Base-by-base conservation (phyloP, 2,329 filamentous ascomycete species). In the Colletotrichum lentis region DNA sequence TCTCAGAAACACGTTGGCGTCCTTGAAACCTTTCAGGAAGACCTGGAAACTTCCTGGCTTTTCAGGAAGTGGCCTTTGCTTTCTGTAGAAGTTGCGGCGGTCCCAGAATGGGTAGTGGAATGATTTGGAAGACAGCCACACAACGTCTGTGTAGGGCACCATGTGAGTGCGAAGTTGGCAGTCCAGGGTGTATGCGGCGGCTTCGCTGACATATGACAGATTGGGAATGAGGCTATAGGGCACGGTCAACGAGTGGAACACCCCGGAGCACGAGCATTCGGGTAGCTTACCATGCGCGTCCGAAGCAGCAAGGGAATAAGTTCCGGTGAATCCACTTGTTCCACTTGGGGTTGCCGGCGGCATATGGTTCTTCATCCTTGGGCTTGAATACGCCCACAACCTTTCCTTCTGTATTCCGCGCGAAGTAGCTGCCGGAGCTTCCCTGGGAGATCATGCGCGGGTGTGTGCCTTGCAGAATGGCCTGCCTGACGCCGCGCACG, bases 271-370 rank as follows among this genome's bases (percentile, higher is more conserved):
- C 3, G 16, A 41, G 5, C 16, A 72, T n/a, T 35, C n/a, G 62
- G 63, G 5, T 41, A 77, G 16, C 84, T 61, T 78, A 89, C 86
- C 94, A 98, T 53, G 95, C 94, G 75, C 96, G 86, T 20, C 96
- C 96, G 75, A 99, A 99, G 79, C 93, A 97, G 81, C 96, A 99
- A 10, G 96, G 96, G 73, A 99, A 98, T 71, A 99, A 78, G 77
- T 99, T 99, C 71, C 96, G 87, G 79, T 99, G 96, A 82, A 99
- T 94, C 96, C 96, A 99, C 80, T 99, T 99, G 73, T 96, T 98
- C 95, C 95, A 98, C 78, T 99, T 99, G 6, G 96, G 96, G 76
- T 99, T 99, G 73, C 93, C 91, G 39, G 93, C 96, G 1, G 96
- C 96, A 76, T 97, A 99, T 0, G 96, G 96, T 79, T 99, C 96